Evolutionary conservation across 2,329 filamentous ascomycete species (phyloP), one percentile per base, ranked within the genome.

Genomic region (Lachnellula arida): DNA sequence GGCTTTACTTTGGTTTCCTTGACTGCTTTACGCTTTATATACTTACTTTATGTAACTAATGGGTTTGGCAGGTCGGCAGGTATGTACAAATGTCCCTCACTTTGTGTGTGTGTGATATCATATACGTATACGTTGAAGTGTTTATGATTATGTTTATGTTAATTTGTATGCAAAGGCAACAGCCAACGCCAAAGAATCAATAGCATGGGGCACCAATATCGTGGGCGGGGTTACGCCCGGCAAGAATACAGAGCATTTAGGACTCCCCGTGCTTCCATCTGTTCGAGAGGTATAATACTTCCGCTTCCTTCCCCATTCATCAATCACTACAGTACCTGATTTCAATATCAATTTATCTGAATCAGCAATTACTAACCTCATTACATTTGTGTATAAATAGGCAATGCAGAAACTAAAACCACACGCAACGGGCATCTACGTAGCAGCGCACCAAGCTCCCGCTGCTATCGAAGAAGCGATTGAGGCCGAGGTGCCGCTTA

Each of bases 401-500:
- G 89, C 89, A 6, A 84, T 88, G 74, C 81, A 87, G 62, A 76
- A 81, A 63, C 73, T 90, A 39, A 88, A 85, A 64, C 88, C 89
- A 2, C 84, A 91, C 72, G 89, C 88, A 4, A 91, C 88, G 1
- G 88, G 85, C 4, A 88, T 93, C 54, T 92, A 90, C 63, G 89
- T 92, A 2, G 85, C 88, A 1, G 88, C 88, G n/a, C 81, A 85
- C 57, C 82, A 88, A 61, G 89, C 88, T 1, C 78, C 85, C 0
- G 76, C 77, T 25, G 89, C 89, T 0, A 91, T 93, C 64, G 85
- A 89, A 69, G 88, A 92, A 69, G 88, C 89, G 1, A 88, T 91
- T 51, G 87, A 86, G 70, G 86, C 86, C 1, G 86, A 90, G 67
- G 85, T 90, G 0, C 85, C 86, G 1, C 75, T 90, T n/a, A 85